phyloP scores from a whole-genome alignment of 139 green algal genomes.

The Dunaliella primolecta region DNA sequence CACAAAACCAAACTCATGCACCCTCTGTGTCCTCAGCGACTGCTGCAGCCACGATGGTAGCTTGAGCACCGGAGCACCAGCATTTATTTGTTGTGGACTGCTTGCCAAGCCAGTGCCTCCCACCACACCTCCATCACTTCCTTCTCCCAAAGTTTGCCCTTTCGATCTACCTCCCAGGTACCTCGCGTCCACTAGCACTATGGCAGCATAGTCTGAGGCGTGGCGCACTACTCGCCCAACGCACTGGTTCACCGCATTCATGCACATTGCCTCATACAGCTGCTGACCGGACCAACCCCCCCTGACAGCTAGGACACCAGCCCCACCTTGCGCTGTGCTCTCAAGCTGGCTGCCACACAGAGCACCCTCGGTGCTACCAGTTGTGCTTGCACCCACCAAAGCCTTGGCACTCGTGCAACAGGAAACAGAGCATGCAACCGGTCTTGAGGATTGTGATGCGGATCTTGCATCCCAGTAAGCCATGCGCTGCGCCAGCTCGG shows the following conservation, averaged over 20 bases:
- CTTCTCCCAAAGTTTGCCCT: too few species aligned
- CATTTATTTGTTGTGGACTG: too few species aligned
- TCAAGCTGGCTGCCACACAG: too few species aligned
- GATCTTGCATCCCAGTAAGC: conserved; percentile 62
- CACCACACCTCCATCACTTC: too few species aligned
- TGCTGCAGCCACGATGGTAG: neutral
- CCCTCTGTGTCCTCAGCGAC: conserved; percentile 13
- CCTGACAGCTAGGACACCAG: neutral
- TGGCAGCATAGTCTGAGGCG: conserved; percentile 79
- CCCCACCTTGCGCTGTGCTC: neutral
- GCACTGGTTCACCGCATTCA: conserved; percentile 93
- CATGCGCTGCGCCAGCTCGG: conserved; percentile 89
- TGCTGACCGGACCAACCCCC: conserved; percentile 38
- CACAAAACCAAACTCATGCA: conserved; percentile 26
- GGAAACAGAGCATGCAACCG: too few species aligned
- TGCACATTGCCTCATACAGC: conserved; percentile 85
- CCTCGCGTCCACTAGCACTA: conserved; percentile 83
- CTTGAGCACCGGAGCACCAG: neutral
- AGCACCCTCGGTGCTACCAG: neutral
- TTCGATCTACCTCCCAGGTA: conserved; percentile 57
- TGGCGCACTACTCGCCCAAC: conserved; percentile 87
- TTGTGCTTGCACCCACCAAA: neutral
- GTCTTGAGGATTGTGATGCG: too few species aligned
- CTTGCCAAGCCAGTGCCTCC: too few species aligned
- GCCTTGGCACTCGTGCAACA: neutral